A percentile compares a stretch with the other conserved stretches of the same genome.
Conservation (phyloP, 257 asterid genomes). For the Forsythia suspensa region DNA sequence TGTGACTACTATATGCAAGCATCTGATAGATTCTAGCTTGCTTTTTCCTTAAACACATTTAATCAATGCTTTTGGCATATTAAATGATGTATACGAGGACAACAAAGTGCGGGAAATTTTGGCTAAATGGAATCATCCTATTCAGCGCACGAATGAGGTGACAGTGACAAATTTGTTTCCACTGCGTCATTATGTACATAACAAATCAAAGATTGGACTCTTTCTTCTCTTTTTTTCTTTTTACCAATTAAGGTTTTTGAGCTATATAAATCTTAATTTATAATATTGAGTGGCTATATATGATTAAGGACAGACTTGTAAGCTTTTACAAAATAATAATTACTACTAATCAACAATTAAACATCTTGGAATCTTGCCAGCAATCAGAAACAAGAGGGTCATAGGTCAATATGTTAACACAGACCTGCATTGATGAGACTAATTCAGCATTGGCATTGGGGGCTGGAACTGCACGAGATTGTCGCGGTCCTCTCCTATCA, state of each 20-base stretch:
- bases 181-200: background rate
- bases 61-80: background rate
- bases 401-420: background rate
- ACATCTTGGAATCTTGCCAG: background rate
- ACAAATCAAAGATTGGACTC: background rate
- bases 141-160: background rate
- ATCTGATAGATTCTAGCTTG: background rate
- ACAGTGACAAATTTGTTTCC: background rate
- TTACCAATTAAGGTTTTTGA: background rate
- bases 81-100: background rate
- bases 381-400: background rate
- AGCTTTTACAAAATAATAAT: background rate
- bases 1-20: background rate
- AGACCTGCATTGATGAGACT: slow-evolving; percentile 73
- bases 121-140: background rate
- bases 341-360: background rate
- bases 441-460: slow-evolving; percentile 84
- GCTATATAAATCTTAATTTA: background rate
- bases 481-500: slow-evolving; percentile 61
- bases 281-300: background rate
- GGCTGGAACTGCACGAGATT: slow-evolving; percentile 78
- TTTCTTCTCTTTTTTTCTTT: no score
- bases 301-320: background rate
- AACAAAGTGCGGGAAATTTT: background rate
- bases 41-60: background rate